phyloP scores from a whole-genome alignment of 805 yeast species.

The Ogataea pignaliae region DNA sequence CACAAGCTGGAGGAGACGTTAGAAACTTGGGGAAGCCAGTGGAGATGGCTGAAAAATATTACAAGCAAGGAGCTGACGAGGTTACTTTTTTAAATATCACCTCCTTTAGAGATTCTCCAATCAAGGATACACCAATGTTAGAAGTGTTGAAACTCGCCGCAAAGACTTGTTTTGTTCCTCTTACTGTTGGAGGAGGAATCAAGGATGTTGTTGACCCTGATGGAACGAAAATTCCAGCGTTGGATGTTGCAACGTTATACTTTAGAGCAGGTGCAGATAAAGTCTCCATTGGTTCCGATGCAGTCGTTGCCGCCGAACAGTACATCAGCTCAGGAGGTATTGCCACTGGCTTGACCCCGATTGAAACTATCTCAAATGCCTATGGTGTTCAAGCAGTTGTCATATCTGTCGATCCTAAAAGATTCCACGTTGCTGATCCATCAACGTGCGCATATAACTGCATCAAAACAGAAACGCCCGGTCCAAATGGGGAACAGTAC shows the following conservation, averaged over 20 bases:
- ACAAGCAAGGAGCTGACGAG: conserved; percentile 95
- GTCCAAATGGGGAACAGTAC: conserved; percentile 85
- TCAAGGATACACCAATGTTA: conserved; percentile 92
- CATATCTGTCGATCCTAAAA: conserved; percentile 95
- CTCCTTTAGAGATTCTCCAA: conserved; percentile 90
- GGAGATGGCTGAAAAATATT: conserved; percentile 85
- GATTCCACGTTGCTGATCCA: conserved; percentile 70
- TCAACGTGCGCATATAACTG: conserved; percentile 55
- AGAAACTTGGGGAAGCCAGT: conserved; percentile 97
- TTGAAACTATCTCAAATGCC: conserved; percentile 86
- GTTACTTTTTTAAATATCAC: conserved; percentile 93
- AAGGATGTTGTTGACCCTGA: conserved; percentile 85
- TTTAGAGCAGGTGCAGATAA: conserved; percentile 98
- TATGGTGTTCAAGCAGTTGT: conserved; percentile 98
- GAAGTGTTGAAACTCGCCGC: conserved; percentile 82
- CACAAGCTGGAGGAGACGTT: conserved; percentile 51
- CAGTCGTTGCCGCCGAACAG: conserved; percentile 85
- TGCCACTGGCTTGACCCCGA: conserved; percentile 77
- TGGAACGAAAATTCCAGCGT: conserved; percentile 75
- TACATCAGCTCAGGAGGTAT: conserved; percentile 55
- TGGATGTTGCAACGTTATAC: conserved; percentile 85
- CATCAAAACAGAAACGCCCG: conserved; percentile 59
- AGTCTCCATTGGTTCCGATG: conserved; percentile 96
- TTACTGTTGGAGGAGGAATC: conserved; percentile 98
- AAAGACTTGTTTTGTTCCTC: conserved; percentile 88